Conservation (phyloP, 768 basidiomycete species). For the Lentinula sp. region DNA sequence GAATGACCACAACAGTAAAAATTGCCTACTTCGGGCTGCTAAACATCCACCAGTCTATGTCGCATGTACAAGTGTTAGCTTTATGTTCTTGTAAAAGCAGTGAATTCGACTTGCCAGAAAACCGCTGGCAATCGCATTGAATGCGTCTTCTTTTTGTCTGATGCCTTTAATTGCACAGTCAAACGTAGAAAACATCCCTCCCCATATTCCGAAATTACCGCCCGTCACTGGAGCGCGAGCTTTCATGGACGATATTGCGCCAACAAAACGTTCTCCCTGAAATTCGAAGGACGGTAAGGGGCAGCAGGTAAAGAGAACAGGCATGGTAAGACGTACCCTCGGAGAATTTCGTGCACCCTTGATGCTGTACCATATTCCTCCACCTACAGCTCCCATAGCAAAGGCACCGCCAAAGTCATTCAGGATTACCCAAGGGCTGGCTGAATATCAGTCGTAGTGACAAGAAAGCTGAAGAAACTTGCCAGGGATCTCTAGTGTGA, state of each 20-base stretch:
- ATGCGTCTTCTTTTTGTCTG: slow-evolving; percentile 96
- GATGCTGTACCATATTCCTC: slow-evolving; percentile 97
- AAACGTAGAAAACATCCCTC: slow-evolving; percentile 98
- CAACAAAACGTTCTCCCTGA: slow-evolving; percentile 90
- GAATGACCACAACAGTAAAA: not conserved
- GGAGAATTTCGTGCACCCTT: slow-evolving; percentile 98
- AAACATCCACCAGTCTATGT: slow-evolving; percentile 86
- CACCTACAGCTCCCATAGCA: slow-evolving; percentile 96
- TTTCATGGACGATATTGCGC: slow-evolving; percentile 94
- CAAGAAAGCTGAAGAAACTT: slow-evolving; percentile 13
- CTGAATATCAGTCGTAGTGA: not conserved
- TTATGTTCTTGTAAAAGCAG: not conserved
- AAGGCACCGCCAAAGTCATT: slow-evolving; percentile 98
- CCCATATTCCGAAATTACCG: slow-evolving; percentile 94
- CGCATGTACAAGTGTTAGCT: not conserved
- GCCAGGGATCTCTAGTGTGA: slow-evolving; percentile 94
- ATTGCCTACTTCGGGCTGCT: slow-evolving; percentile 78
- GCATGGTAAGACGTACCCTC: slow-evolving; percentile 46
- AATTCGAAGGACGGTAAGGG: not conserved
- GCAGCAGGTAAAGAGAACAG: not conserved
- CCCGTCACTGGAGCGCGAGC: slow-evolving; percentile 97
- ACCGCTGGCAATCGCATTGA: slow-evolving; percentile 92
- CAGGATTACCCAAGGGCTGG: slow-evolving; percentile 95
- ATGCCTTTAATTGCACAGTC: slow-evolving; percentile 97
- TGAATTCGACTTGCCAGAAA: not conserved